Base-by-base conservation (phyloP, 2,329 filamentous ascomycete species). In the Dryadomyces quercus-mongolicae region DNA sequence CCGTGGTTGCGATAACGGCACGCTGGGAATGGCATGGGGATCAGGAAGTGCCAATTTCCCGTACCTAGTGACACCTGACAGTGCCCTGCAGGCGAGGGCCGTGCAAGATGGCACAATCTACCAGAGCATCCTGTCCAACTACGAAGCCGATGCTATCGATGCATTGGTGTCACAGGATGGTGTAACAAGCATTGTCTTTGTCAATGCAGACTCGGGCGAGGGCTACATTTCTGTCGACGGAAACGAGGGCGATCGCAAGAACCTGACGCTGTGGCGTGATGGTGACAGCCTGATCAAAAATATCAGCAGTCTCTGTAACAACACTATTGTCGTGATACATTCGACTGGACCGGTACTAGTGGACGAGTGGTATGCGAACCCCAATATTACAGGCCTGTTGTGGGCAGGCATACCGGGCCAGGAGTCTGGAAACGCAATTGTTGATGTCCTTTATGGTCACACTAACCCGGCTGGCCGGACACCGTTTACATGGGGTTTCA, bases 291-390 rank as follows among this genome's bases (percentile, higher is more conserved):
- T 97, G 54, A 86, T 97, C 69, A 78, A 86, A 68, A 89, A 86
- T 49, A 88, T 95, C 12, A 83, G 88, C 1, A 75, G 82, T 8
- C 66, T 82, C 58, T 91, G 85, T 74, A 82, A 85, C 71, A 95
- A 96, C 76, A 95, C 90, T 13, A 85, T 97, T 56, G 88, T 97
- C 16, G 81, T 96, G 55, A 85, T 97, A 56, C 92, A 97, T 72
- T 89, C 86, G 1, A 80, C 84, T 3, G 90, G 90, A 0, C 82
- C 91, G 1, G 86, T 94, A 5, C 71, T 94, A 1, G 70, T 96
- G 22, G 80, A 82, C 13, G 80, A 88, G 10, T 92, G 83, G 76
- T 83, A 86, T 62, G 71, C 86, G 52, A 83, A 82, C 67, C 78
- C 81, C 40, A 95, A 95, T 67, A 76, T 95, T 50, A 90, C 87